Conservation (phyloP, 2,329 filamentous ascomycete genomes). For the Alternaria gansuensis region DNA sequence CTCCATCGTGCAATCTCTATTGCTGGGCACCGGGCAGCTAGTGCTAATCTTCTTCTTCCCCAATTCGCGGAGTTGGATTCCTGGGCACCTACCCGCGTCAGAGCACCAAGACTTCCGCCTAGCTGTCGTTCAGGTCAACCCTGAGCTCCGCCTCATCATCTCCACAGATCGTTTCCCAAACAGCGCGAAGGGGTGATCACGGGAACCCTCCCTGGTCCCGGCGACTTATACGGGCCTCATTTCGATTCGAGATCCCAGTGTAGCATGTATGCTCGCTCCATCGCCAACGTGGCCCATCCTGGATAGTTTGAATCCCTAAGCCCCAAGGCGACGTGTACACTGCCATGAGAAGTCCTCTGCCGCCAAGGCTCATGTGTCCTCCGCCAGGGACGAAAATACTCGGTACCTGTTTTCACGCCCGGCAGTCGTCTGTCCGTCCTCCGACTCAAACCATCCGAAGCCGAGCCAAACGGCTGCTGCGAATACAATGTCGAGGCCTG, state of each 20-base stretch:
- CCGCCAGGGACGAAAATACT: slow-evolving; percentile 31
- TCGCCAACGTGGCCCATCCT: slow-evolving; percentile 5
- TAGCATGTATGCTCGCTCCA: neutral
- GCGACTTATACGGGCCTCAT: neutral
- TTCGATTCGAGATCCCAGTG: slow-evolving; percentile 5
- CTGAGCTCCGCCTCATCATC: slow-evolving; percentile 28
- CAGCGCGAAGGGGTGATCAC: slow-evolving; percentile 11
- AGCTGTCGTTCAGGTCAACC: slow-evolving; percentile 11
- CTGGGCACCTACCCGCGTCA: slow-evolving; percentile 13
- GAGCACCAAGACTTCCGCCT: slow-evolving; percentile 8
- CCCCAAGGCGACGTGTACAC: slow-evolving; percentile 26
- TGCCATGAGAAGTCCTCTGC: slow-evolving; percentile 8
- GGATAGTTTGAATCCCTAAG: slow-evolving; percentile 17
- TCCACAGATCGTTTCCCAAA: slow-evolving; percentile 10
- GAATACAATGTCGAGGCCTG: slow-evolving; percentile 1
- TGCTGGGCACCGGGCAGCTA: neutral
- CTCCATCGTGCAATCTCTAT: neutral
- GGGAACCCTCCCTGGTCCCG: slow-evolving; percentile 1
- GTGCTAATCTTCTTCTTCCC: slow-evolving; percentile 1
- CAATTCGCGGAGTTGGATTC: slow-evolving; percentile 17
- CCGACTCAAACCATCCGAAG: slow-evolving; percentile 27
- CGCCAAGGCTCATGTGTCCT: slow-evolving; percentile 16
- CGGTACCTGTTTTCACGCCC: slow-evolving; percentile 29
- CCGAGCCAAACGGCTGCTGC: slow-evolving; percentile 8
- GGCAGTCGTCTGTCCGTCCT: slow-evolving; percentile 32